A percentile compares a stretch with the other conserved stretches of the same genome.
Evolutionary conservation across 257 asterid genomes (phyloP).

Genomic region (Nicotiana noctiflora): DNA sequence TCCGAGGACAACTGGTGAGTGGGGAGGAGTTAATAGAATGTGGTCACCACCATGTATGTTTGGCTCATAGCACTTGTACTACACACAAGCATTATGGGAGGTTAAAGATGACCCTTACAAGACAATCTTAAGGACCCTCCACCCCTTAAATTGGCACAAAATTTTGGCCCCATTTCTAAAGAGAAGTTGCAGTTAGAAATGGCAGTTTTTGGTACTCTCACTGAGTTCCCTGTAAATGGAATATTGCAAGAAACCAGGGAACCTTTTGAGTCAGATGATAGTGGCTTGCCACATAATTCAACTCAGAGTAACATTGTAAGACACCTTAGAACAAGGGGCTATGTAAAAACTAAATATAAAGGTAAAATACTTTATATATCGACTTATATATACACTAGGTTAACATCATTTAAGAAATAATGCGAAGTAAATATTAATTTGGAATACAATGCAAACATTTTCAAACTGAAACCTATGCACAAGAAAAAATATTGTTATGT

Average conservation of each 20-base stretch:
- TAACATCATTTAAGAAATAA: too few relatives aligned
- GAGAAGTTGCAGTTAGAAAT: background rate
- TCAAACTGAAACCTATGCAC: too few relatives aligned
- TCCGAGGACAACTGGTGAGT: too few relatives aligned
- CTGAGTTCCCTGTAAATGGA: background rate
- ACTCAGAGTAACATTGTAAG: background rate
- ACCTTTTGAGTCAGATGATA: background rate
- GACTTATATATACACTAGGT: too few relatives aligned
- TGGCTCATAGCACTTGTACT: conserved; percentile 1
- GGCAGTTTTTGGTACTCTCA: background rate
- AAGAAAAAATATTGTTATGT: too few relatives aligned
- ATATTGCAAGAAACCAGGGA: background rate
- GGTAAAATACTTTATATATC: too few relatives aligned
- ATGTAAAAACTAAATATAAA: too few relatives aligned
- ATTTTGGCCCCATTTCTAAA: conserved; percentile 3
- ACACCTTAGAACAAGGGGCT: background rate
- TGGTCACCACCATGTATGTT: conserved; percentile 23
- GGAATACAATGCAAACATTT: too few relatives aligned
- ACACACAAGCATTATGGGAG: background rate
- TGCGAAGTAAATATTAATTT: background rate
- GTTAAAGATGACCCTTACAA: conserved; percentile 17
- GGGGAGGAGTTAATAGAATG: background rate
- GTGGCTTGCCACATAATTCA: background rate
- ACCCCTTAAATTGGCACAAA: background rate
- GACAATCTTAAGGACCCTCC: conserved; percentile 14